Evolutionary conservation across 2,329 filamentous ascomycete species (phyloP).

Genomic region (Dactylellina cionopaga): DNA sequence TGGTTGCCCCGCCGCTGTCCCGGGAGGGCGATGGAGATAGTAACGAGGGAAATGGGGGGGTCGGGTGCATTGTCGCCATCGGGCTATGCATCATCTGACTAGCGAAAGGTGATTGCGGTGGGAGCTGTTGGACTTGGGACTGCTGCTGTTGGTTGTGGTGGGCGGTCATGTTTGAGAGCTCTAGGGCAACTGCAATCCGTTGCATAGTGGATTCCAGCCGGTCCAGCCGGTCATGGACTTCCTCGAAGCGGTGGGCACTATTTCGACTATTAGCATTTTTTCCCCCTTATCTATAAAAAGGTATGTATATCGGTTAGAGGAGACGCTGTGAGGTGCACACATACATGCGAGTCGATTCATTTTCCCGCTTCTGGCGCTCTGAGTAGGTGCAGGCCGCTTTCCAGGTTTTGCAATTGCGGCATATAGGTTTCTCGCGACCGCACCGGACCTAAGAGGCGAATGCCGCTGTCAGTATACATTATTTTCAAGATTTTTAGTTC

Average conservation of each 20-base stretch:
- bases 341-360: slow-evolving; percentile 57
- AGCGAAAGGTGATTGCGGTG: slow-evolving; percentile 18
- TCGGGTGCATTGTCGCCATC: slow-evolving; percentile 52
- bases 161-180: slow-evolving; percentile 52
- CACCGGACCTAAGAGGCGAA: slow-evolving; percentile 55
- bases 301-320: neutral
- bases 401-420: slow-evolving; percentile 57
- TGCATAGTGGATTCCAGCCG: slow-evolving; percentile 55
- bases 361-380: slow-evolving; percentile 57
- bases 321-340: too few species aligned
- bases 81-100: slow-evolving; percentile 52
- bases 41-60: slow-evolving; percentile 47
- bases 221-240: slow-evolving; percentile 57
- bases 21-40: slow-evolving; percentile 49
- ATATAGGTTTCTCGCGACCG: slow-evolving; percentile 56
- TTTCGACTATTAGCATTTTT: neutral
- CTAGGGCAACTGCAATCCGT: slow-evolving; percentile 53
- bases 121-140: slow-evolving; percentile 5
- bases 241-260: slow-evolving; percentile 57
- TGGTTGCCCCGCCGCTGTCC: slow-evolving; percentile 43
- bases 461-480: neutral
- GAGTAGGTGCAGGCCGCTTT: slow-evolving; percentile 57
- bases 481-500: neutral
- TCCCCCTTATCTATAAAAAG: neutral
- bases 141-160: slow-evolving; percentile 47